phyloP scores from a whole-genome alignment of 2,329 filamentous ascomycete species.

The Tolypocladium pustulatum region DNA sequence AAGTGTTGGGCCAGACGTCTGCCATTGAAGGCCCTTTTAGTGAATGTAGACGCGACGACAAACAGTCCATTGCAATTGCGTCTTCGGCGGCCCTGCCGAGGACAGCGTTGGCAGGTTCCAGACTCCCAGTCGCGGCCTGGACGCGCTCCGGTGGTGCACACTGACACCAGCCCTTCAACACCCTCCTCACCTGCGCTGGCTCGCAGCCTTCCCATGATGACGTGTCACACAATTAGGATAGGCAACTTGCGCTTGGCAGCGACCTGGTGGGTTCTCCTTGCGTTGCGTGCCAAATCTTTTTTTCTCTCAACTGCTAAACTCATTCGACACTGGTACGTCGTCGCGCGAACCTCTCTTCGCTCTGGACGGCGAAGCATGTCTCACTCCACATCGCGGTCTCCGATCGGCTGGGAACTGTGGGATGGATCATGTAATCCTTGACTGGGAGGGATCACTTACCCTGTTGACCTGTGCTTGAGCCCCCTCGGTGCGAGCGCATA shows the following conservation, averaged over 20 bases:
- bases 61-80: not conserved
- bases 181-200: not conserved
- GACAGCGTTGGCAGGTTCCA: not conserved
- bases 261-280: too few species aligned
- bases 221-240: too few species aligned
- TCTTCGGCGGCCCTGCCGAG: not conserved
- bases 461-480: not conserved
- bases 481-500: not conserved
- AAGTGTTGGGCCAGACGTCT: too few species aligned
- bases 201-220: not conserved
- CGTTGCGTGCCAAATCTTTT: too few species aligned
- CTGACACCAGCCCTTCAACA: not conserved
- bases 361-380: not conserved
- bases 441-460: not conserved
- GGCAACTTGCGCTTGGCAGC: too few species aligned
- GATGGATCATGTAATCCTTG: not conserved
- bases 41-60: not conserved
- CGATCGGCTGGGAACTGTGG: not conserved
- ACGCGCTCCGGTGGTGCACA: not conserved
- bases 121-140: not conserved
- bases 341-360: not conserved
- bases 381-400: not conserved
- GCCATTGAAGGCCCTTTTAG: too few species aligned
- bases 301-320: too few species aligned
- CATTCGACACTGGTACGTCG: too few species aligned